A percentile compares a stretch with the other conserved stretches of the same genome.
phyloP scores from a whole-genome alignment of 331 rosid genomes.

The Telfairia occidentalis region DNA sequence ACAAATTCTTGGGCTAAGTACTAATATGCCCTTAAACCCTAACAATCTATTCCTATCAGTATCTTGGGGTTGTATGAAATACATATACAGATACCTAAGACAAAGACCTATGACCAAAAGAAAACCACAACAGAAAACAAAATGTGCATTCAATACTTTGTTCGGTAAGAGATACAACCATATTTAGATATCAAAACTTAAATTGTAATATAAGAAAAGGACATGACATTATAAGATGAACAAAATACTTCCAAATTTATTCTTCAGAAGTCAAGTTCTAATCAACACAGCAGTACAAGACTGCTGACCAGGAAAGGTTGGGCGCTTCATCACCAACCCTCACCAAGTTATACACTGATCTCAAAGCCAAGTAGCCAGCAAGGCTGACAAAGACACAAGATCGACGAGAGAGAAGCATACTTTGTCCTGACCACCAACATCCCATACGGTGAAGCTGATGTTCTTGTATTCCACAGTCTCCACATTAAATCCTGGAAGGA shows the following conservation, averaged over 20 bases:
- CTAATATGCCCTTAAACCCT: no score
- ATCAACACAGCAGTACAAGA: neutral
- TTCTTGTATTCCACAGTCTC: slow-evolving; percentile 96
- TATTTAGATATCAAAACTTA: neutral
- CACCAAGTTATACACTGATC: neutral
- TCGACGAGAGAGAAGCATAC: slow-evolving; percentile 23
- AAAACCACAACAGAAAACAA: neutral
- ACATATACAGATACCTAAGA: neutral
- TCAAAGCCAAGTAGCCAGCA: neutral
- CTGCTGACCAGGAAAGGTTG: neutral
- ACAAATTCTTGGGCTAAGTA: no score
- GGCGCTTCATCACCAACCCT: neutral
- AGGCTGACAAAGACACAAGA: slow-evolving; percentile 8
- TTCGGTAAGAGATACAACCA: neutral
- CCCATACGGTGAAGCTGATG: slow-evolving; percentile 99
- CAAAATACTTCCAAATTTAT: neutral
- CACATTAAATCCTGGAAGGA: slow-evolving; percentile 71
- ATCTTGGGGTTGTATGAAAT: neutral
- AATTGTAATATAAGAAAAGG: neutral
- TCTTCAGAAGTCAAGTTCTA: neutral
- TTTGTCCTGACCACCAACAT: slow-evolving; percentile 98
- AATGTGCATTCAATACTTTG: neutral
- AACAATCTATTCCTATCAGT: no score
- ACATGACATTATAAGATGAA: neutral
- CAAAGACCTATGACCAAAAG: neutral